Conservation (phyloP, 768 basidiomycete genomes). For the Naganishia onofrii region DNA sequence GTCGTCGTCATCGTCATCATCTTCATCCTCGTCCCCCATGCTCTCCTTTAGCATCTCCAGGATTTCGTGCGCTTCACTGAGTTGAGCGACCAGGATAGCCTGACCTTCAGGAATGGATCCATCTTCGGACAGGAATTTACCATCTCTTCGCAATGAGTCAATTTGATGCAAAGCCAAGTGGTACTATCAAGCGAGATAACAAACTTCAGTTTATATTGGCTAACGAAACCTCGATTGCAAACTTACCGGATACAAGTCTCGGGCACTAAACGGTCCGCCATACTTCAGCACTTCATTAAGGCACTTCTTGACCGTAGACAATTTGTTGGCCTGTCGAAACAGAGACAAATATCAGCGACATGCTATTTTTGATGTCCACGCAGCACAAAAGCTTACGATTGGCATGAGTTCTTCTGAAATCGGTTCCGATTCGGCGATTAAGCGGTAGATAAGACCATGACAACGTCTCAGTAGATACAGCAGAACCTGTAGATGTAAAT, state of each 20-base stretch:
- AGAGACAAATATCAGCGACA: neutral
- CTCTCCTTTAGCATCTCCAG: constrained; percentile 89
- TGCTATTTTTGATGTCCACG: neutral
- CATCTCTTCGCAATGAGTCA: constrained; percentile 86
- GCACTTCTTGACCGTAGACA: constrained; percentile 94
- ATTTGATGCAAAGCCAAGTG: constrained; percentile 93
- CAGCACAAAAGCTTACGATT: constrained; percentile 60
- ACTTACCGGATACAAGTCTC: constrained; percentile 88
- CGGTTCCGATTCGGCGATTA: constrained; percentile 92
- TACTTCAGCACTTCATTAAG: constrained; percentile 93
- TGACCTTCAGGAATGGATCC: constrained; percentile 92
- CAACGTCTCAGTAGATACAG: constrained; percentile 90
- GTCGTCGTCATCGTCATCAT: constrained; percentile 32
- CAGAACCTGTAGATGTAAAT: constrained; percentile 64
- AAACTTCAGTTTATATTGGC: neutral
- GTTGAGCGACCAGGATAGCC: constrained; percentile 89
- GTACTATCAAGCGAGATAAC: constrained; percentile 61
- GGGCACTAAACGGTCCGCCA: constrained; percentile 85
- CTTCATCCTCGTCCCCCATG: constrained; percentile 70
- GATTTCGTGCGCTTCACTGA: constrained; percentile 93
- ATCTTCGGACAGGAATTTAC: constrained; percentile 84
- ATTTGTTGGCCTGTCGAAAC: constrained; percentile 75
- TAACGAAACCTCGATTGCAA: neutral
- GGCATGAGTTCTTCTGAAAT: constrained; percentile 98
- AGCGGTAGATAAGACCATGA: constrained; percentile 89